A percentile compares a stretch with the other conserved stretches of the same genome.
Conservation (phyloP, 139 green algal species). For the Closterium sp. region DNA sequence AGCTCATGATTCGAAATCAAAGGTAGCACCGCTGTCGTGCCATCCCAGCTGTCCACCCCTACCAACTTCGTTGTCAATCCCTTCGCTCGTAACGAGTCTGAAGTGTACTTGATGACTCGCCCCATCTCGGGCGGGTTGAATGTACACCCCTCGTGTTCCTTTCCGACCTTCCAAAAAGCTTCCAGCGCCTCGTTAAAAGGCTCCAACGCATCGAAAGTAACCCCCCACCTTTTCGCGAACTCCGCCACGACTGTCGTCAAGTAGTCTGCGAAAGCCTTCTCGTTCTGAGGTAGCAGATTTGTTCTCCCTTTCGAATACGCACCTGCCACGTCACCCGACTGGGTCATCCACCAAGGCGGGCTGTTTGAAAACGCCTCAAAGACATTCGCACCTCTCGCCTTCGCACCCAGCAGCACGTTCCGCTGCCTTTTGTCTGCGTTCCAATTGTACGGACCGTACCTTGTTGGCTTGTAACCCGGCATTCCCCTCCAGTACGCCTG, state of each 20-base stretch:
- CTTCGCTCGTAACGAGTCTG: constrained; percentile 2
- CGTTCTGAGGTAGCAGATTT: constrained; percentile 40
- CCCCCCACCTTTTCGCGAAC: constrained; percentile 28
- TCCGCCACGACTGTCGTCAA: constrained; percentile 36
- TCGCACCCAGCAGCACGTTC: constrained; percentile 39
- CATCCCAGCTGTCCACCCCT: not conserved
- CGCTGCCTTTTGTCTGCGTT: constrained; percentile 32
- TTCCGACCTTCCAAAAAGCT: constrained; percentile 37
- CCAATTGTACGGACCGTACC: constrained; percentile 30
- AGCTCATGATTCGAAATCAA: not conserved
- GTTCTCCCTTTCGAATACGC: not conserved
- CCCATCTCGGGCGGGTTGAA: not conserved
- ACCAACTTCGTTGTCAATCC: constrained; percentile 3
- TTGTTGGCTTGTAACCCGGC: constrained; percentile 24
- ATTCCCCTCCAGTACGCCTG: not conserved
- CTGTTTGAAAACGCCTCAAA: constrained; percentile 55
- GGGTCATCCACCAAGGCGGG: constrained; percentile 53
- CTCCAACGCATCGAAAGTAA: constrained; percentile 41
- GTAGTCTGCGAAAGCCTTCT: constrained; percentile 47
- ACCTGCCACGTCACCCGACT: constrained; percentile 30
- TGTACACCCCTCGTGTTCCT: constrained; percentile 52
- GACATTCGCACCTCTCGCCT: constrained; percentile 17
- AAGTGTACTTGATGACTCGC: constrained; percentile 24
- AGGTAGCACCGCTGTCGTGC: not conserved
- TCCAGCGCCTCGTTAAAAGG: constrained; percentile 55